Base-by-base conservation (phyloP, 129 eudicot genomes). In the Deinandra increscens region DNA sequence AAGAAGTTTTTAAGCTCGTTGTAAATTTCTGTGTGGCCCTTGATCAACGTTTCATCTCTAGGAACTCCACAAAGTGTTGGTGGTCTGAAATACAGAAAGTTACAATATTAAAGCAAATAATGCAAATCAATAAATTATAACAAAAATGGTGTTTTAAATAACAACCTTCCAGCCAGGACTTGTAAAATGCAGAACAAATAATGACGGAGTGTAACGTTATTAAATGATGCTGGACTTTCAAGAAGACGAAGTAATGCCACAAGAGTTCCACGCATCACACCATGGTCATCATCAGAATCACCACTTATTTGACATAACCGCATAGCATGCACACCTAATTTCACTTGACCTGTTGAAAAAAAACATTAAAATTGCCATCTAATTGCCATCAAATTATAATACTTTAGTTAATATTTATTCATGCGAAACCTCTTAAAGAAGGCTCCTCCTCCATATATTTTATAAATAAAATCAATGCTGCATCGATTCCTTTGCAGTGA, bases 31-130 rank as follows among this genome's bases (percentile, higher is more conserved):
- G 81, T 82, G 70, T 80, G 91, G 56, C 99, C 95, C 82, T 78
- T 83, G 77, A 83, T 76, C 72, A 86, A 68, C 7, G 89, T 84
- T 79, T 89, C 97, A 33, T 94, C 99, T 84, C 97, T 81, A 37
- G 96, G 99, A 39, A 89, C 84, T 41, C 95, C 97, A 70, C 83
- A 90, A 19, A 94, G 99, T 19, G 99, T 94, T 26, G 99, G 99
- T 7, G 88, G 82, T 82, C 98, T 88, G 83, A 70, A 78, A 69
- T 6, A 45, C 18, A 49, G 10, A 65, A 65, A 46, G 19, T 62
- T 61, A 48, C n/a, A 36, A 54, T 41, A 17, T 58, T 26, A 29
- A 12, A 23, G 23, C 3, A 55, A 23, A 23, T 10, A 23, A 20
- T 20, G 15, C 22, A 29, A 5, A 26, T 26, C 7, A 56, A 23